Percentiles rank a stretch among this genome's conserved stretches.
These are phyloP conservation scores for Solanum medicagineum DNA, from an alignment of 257 asterid genomes.

Conservation along the genomic window DNA sequence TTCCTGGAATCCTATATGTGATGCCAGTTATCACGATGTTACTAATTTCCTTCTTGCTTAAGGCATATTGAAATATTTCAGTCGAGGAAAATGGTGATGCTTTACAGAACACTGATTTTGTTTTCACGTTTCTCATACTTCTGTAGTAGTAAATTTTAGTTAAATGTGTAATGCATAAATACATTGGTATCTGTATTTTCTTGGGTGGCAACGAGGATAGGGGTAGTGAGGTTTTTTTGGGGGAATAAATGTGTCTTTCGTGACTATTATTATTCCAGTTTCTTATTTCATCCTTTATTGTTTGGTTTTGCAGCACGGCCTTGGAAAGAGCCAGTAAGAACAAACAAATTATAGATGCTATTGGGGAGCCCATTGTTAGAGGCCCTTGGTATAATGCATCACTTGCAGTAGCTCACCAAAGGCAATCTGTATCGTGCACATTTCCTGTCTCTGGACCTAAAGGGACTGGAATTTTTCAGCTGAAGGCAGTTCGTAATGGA, in stretches of 20 bases:
- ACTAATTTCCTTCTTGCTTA: not conserved
- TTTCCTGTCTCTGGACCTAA: constrained; percentile 94
- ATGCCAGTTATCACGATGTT: not conserved
- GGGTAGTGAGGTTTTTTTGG: not conserved
- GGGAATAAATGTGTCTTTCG: not conserved
- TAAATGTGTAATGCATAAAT: not conserved
- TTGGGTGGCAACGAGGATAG: not conserved
- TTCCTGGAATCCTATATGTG: not conserved
- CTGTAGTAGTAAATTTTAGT: not conserved
- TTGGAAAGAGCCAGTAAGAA: constrained; percentile 77
- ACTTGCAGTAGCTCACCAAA: constrained; percentile 81
- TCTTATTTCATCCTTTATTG: not conserved
- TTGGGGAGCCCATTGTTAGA: constrained; percentile 83
- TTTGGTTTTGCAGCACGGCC: constrained; percentile 66
- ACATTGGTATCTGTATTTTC: not conserved
- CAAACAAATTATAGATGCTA: constrained; percentile 52
- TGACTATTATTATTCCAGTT: not conserved
- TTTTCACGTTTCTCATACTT: not conserved
- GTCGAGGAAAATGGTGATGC: not conserved
- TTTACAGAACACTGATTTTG: not conserved
- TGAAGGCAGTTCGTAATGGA: constrained; percentile 87
- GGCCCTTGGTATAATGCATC: constrained; percentile 99
- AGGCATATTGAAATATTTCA: not conserved
- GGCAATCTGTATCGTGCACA: constrained; percentile 83
- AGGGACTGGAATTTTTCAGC: constrained; percentile 83